Percentiles rank a stretch among this genome's conserved stretches.
Evolutionary conservation across 768 basidiomycete species (phyloP).

Genomic region (Amyloporia xantha): DNA sequence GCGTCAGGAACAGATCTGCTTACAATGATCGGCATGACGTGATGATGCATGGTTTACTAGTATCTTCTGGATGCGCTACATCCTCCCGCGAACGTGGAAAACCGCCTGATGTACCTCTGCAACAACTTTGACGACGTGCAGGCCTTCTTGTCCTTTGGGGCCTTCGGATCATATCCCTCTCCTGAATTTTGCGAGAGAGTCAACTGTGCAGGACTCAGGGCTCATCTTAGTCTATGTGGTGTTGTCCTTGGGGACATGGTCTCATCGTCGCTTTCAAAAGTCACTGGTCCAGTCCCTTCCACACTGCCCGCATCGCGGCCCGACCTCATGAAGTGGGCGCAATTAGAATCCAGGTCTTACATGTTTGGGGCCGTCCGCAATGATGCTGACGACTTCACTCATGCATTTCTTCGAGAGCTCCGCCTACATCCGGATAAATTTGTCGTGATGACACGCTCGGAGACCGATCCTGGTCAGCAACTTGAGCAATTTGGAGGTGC

Average conservation of each 20-base stretch:
- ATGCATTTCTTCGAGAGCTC: not conserved
- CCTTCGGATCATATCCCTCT: not conserved
- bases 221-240: not conserved
- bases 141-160: not conserved
- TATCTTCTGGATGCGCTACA: not conserved
- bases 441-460: not conserved
- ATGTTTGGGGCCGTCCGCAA: conserved; percentile 3
- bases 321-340: not conserved
- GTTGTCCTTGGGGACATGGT: not conserved
- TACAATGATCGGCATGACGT: not conserved
- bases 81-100: not conserved
- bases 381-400: not conserved
- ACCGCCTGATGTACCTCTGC: not conserved
- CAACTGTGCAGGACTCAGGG: not conserved
- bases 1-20: not conserved
- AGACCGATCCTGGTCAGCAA: not conserved
- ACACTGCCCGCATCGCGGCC: not conserved
- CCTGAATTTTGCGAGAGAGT: not conserved
- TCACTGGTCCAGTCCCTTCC: not conserved
- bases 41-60: not conserved
- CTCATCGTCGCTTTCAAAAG: not conserved
- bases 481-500: conserved; percentile 1
- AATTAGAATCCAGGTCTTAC: not conserved
- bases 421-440: conserved; percentile 1
- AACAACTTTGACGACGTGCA: conserved; percentile 1